A percentile compares a stretch with the other conserved stretches of the same genome.
Evolutionary conservation across 2,329 filamentous ascomycete species (phyloP).

Genomic region (Aspergillus sp.): DNA sequence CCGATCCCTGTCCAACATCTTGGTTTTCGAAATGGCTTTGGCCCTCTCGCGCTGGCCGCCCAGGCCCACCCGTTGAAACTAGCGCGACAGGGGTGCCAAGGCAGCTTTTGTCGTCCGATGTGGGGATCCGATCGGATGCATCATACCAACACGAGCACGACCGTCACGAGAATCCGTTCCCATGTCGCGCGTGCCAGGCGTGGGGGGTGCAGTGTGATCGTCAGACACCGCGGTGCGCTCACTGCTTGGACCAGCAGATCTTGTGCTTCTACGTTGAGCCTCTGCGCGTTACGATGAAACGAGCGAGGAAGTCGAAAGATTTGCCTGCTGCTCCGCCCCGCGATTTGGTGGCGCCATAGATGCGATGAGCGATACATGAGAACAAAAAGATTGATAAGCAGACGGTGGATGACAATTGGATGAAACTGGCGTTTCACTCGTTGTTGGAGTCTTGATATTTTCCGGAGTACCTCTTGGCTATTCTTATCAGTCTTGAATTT

Average conservation of each 20-base stretch:
- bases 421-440: neutral
- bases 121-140: neutral
- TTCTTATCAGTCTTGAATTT: neutral
- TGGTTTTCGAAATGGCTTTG: slow-evolving; percentile 27
- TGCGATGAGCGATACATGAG: neutral
- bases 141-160: neutral
- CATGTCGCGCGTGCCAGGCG: slow-evolving; percentile 37
- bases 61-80: neutral
- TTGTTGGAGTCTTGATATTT: neutral
- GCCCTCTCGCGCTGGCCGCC: slow-evolving; percentile 18
- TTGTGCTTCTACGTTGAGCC: slow-evolving; percentile 41
- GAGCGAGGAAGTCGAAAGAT: slow-evolving; percentile 16
- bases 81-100: neutral
- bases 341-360: neutral
- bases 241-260: slow-evolving; percentile 38
- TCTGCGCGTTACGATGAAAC: slow-evolving; percentile 23
- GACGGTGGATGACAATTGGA: neutral
- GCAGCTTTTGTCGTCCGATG: neutral
- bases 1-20: slow-evolving; percentile 14
- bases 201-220: slow-evolving; percentile 34
- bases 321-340: neutral
- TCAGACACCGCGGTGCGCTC: slow-evolving; percentile 34
- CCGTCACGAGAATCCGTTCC: slow-evolving; percentile 1
- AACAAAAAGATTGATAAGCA: neutral
- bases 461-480: neutral